phyloP scores from a whole-genome alignment of 352 stramenopile genomes.

The Phytopythium delawarense region DNA sequence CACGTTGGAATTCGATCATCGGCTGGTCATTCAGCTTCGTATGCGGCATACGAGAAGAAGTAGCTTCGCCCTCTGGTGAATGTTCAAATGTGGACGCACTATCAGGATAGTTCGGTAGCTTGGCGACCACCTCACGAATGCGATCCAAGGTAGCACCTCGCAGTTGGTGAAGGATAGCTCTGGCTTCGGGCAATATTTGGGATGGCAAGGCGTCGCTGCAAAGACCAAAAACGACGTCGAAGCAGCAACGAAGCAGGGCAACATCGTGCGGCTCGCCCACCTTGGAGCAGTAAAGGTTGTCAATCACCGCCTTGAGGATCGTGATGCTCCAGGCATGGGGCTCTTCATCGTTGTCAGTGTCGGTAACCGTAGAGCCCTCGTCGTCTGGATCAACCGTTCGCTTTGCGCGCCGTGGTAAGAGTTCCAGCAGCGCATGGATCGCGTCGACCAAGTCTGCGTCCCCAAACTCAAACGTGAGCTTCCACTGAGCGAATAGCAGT shows the following conservation, averaged over 20 bases:
- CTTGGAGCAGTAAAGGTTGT: neutral
- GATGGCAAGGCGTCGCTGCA: neutral
- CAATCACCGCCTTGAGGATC: neutral
- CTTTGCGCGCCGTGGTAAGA: neutral
- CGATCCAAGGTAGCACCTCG: neutral
- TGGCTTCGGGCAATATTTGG: neutral
- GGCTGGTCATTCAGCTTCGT: neutral
- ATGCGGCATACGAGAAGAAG: too few relatives aligned
- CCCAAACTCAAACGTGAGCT: slow-evolving; percentile 1
- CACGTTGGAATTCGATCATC: neutral
- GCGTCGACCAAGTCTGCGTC: neutral
- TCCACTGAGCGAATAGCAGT: neutral
- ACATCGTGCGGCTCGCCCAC: neutral
- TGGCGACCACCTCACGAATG: neutral
- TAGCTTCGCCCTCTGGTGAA: neutral
- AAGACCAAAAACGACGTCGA: neutral
- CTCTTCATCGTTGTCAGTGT: neutral
- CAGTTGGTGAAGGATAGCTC: neutral
- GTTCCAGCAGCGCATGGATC: neutral
- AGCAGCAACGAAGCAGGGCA: neutral
- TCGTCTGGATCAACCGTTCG: neutral
- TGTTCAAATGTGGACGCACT: neutral
- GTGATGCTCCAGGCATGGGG: neutral
- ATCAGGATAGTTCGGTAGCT: neutral
- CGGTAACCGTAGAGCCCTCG: neutral